Evolutionary conservation across 331 rosid species (phyloP), one percentile per base, ranked within the genome.

Genomic region (Cydonia oblonga): DNA sequence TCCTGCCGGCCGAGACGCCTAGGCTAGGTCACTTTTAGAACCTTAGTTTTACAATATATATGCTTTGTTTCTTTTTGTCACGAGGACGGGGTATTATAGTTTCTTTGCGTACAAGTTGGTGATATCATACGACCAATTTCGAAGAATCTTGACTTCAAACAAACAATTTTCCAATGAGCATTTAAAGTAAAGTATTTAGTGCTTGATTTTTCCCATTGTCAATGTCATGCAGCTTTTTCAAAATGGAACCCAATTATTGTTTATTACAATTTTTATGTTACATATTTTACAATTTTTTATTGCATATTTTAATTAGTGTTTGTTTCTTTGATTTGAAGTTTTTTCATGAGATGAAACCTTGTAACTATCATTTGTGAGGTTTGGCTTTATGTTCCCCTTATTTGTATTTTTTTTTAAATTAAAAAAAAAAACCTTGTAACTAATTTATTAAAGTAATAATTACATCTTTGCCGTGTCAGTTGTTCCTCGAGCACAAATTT

Each of bases 61-160:
- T 9, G 42, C 13, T 38, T 58, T 58, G 19, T 58, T 11, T 5
- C 32, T 12, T 59, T 25, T 59, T 59, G 20, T 25, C n/a, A 14
- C 0, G 32, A 59, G 20, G 4, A 49, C 9, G 20, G 33, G 20
- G 20, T 6, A 7, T 72, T 13, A 61, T 16, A 5, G 69, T 44
- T 68, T 68, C 74, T 76, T 68, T 22, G 22, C 38, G 28, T 30
- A 29, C 64, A 75, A 75, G 56, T 68, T 57, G 35, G 30, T 58
- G 12, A 16, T 24, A 33, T 35, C 65, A 24, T 26, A 42, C 16
- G 42, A 38, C 42, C 42, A 0, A 38, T 38, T 38, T 38, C 67
- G 56, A 71, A 38, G 62, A 58, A 20, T 66, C 4, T 67, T 75
- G 51, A 58, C 54, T 42, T 58, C 52, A 35, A 22, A 68, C 42